Evolutionary conservation across 305 asterid genomes (phyloP).

Genomic region (Solanum hybrid): DNA sequence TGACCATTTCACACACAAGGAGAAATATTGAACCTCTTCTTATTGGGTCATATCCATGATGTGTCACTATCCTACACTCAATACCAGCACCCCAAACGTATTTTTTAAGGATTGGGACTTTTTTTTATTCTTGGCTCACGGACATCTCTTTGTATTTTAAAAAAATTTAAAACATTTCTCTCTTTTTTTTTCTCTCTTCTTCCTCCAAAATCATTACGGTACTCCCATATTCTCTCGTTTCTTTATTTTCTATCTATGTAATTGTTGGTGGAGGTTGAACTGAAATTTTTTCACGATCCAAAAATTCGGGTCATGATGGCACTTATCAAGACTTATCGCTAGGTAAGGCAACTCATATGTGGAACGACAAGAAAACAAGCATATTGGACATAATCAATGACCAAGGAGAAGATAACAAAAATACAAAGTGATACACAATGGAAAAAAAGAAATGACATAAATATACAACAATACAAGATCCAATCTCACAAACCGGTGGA

Average conservation of each 20-base stretch:
- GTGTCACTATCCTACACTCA: slow-evolving; percentile 37
- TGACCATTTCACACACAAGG: slow-evolving; percentile 9
- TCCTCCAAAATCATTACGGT: neutral
- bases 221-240: neutral
- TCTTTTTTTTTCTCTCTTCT: neutral
- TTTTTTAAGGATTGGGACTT: neutral
- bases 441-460: neutral
- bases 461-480: neutral
- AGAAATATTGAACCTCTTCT: neutral
- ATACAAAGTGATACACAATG: neutral
- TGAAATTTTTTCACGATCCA: neutral
- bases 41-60: slow-evolving; percentile 14
- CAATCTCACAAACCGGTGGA: neutral
- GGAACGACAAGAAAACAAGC: neutral
- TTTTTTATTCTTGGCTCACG: neutral
- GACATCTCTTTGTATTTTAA: neutral
- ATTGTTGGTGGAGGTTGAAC: neutral
- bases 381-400: neutral
- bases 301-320: neutral
- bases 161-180: neutral
- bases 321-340: neutral
- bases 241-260: neutral
- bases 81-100: neutral
- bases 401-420: neutral
- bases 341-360: neutral